Conservation (phyloP, 2,329 filamentous ascomycete genomes). For the Aureobasidium vineae region DNA sequence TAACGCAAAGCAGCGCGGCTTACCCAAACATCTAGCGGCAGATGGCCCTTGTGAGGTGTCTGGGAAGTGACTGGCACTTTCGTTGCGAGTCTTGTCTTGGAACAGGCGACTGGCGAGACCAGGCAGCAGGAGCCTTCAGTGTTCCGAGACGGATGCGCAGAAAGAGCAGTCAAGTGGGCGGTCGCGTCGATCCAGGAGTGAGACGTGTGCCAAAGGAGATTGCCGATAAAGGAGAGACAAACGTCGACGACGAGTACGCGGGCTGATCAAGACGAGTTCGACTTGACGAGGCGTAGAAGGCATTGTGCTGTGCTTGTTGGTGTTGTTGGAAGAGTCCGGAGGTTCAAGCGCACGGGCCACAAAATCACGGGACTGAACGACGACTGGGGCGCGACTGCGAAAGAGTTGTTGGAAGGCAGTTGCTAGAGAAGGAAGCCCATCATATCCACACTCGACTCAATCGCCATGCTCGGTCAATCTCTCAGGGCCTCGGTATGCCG, state of each 20-base stretch:
- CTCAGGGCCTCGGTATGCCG: constrained; percentile 58
- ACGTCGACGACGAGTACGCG: background rate
- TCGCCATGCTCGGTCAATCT: constrained; percentile 59
- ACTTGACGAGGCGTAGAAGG: constrained; percentile 5
- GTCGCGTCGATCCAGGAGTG: background rate
- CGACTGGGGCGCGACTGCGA: constrained; percentile 10
- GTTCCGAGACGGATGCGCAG: background rate
- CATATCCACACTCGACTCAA: constrained; percentile 20
- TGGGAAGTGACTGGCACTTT: constrained; percentile 15
- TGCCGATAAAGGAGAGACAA: background rate
- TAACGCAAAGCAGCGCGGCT: constrained; percentile 17
- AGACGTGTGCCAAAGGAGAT: background rate
- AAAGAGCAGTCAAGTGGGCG: background rate
- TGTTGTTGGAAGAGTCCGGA: background rate
- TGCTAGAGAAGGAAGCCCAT: constrained; percentile 6
- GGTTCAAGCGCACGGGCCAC: background rate
- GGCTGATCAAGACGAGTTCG: background rate
- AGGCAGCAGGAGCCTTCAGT: background rate
- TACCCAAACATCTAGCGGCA: constrained; percentile 27
- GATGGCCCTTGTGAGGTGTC: constrained; percentile 24
- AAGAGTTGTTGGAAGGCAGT: constrained; percentile 12
- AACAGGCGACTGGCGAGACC: constrained; percentile 4
- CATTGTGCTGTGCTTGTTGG: background rate
- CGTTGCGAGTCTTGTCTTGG: background rate
- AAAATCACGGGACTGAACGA: background rate